Conservation (phyloP, 345 rosid species). For the Tarenaya hassleriana region DNA sequence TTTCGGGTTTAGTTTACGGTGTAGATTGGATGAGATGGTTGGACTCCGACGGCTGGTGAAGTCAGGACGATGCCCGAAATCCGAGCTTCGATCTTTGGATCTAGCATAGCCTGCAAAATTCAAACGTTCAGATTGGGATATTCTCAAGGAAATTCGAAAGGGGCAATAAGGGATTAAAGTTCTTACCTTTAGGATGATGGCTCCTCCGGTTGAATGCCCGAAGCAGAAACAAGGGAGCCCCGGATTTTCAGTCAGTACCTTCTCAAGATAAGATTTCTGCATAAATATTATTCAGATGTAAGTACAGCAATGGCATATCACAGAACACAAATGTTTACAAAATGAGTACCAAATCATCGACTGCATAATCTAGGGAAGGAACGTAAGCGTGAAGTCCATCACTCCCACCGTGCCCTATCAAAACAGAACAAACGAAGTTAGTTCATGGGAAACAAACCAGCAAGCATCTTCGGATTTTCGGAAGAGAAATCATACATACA, state of each 20-base stretch:
- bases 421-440: neutral
- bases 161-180: neutral
- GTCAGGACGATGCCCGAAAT: conserved; percentile 70
- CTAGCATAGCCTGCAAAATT: conserved; percentile 55
- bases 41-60: conserved; percentile 95
- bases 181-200: conserved; percentile 73
- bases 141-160: neutral
- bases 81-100: conserved; percentile 51
- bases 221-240: conserved; percentile 81
- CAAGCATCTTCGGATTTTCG: neutral
- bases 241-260: conserved; percentile 55
- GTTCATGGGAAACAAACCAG: neutral
- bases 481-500: neutral
- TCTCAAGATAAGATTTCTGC: conserved; percentile 69
- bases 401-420: conserved; percentile 89
- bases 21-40: conserved; percentile 86
- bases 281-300: conserved; percentile 5
- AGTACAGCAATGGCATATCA: neutral
- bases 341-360: conserved; percentile 55
- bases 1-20: conserved; percentile 32
- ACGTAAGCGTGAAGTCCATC: conserved; percentile 89
- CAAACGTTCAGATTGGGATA: neutral
- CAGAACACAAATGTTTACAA: neutral
- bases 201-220: conserved; percentile 95
- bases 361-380: conserved; percentile 78